These are phyloP conservation scores for Phytophthora brassicae DNA, from an alignment of 352 stramenopile genomes.

Conservation along the genomic window DNA sequence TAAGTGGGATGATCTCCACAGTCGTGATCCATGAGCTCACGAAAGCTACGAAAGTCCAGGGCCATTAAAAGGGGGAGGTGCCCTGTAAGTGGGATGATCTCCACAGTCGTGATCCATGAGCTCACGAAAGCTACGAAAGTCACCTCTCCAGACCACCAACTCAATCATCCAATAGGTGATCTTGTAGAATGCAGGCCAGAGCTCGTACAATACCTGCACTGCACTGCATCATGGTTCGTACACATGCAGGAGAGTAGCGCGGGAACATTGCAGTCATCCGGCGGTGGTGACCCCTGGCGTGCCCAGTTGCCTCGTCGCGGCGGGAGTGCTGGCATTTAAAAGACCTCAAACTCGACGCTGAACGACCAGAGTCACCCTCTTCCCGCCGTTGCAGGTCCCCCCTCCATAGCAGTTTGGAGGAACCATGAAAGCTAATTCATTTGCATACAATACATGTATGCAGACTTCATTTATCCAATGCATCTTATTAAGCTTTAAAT, in stretches of 20 bases:
- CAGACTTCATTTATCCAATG: background rate
- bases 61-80: too few species aligned
- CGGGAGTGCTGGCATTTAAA: conserved; percentile 12
- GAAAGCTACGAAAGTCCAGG: too few species aligned
- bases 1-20: too few species aligned
- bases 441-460: too few species aligned
- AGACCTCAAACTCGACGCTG: conserved; percentile 1
- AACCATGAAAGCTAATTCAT: too few species aligned
- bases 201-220: too few species aligned
- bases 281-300: conserved; percentile 11
- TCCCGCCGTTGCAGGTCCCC: conserved; percentile 31
- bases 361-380: conserved; percentile 18
- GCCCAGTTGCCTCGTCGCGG: conserved; percentile 26
- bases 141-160: conserved; percentile 2
- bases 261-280: conserved; percentile 11
- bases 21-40: too few species aligned
- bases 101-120: conserved; percentile 16
- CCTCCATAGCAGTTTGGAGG: background rate
- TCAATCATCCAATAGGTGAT: background rate
- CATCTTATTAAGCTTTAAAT: too few species aligned
- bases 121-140: background rate
- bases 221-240: background rate
- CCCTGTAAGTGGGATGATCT: conserved; percentile 5
- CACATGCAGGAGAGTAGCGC: conserved; percentile 5
- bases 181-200: background rate